These are phyloP conservation scores for Apiospora pterosperma DNA, from an alignment of 2,329 filamentous ascomycete species.

Conservation along the genomic window DNA sequence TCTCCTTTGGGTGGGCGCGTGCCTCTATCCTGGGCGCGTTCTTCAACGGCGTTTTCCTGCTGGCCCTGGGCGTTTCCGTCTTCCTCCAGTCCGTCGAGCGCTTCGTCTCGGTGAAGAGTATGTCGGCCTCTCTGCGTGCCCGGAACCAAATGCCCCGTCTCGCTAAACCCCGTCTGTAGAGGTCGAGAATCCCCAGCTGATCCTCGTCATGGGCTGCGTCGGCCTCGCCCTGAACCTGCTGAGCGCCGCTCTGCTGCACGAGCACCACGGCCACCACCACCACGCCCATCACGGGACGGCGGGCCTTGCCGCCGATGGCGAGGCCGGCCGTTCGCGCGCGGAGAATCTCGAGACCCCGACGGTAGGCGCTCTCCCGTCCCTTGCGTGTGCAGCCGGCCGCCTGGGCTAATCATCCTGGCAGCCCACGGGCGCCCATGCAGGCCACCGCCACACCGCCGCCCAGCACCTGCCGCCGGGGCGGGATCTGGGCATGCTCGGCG, in stretches of 20 bases:
- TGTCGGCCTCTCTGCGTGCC: constrained; percentile 16
- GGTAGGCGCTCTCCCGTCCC: constrained; percentile 12
- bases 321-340: constrained; percentile 17
- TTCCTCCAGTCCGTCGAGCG: constrained; percentile 70
- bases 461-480: constrained; percentile 33
- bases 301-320: constrained; percentile 16
- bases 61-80: constrained; percentile 70
- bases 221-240: constrained; percentile 67
- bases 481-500: constrained; percentile 70
- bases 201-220: constrained; percentile 67
- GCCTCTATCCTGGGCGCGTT: constrained; percentile 72
- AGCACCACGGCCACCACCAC: constrained; percentile 22
- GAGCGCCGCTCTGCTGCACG: constrained; percentile 55
- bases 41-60: constrained; percentile 74
- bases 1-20: constrained; percentile 75
- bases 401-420: constrained; percentile 6
- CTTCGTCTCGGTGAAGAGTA: constrained; percentile 56
- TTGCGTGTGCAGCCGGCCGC: background rate
- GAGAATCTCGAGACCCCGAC: constrained; percentile 21
- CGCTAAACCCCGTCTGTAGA: constrained; percentile 34
- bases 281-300: constrained; percentile 13
- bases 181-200: constrained; percentile 61
- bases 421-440: constrained; percentile 36
- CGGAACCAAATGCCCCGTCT: background rate
- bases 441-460: constrained; percentile 44